phyloP scores from a whole-genome alignment of 305 asterid species.

The Fraxinus baroniana region DNA sequence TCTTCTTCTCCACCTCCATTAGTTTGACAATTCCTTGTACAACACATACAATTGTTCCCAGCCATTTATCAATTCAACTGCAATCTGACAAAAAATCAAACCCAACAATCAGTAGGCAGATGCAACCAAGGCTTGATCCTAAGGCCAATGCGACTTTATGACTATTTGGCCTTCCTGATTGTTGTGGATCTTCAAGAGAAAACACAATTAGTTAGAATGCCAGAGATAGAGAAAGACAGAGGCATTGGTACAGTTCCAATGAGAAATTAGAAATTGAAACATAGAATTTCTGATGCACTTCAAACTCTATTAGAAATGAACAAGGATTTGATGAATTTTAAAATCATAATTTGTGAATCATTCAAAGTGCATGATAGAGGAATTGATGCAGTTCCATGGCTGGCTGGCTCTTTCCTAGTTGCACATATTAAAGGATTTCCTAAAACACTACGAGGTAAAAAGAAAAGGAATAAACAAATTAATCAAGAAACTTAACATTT shows the following conservation, averaged over 20 bases:
- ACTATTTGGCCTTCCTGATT: slow-evolving; percentile 38
- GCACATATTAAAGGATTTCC: slow-evolving; percentile 89
- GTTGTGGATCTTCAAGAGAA: slow-evolving; percentile 35
- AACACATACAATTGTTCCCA: too few relatives aligned
- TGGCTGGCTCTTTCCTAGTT: slow-evolving; percentile 73
- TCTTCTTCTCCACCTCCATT: too few relatives aligned
- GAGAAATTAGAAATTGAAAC: neutral
- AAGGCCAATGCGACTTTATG: slow-evolving; percentile 73
- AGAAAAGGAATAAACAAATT: neutral
- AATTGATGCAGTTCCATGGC: slow-evolving; percentile 69
- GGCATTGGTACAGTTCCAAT: neutral
- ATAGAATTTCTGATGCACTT: neutral
- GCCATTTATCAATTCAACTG: too few relatives aligned
- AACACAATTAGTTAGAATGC: neutral
- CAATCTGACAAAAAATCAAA: slow-evolving; percentile 53
- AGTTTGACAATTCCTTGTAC: too few relatives aligned
- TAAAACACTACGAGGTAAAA: slow-evolving; percentile 45
- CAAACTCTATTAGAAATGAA: neutral
- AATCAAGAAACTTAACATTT: slow-evolving; percentile 1
- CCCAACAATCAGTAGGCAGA: slow-evolving; percentile 67
- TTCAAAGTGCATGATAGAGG: slow-evolving; percentile 52
- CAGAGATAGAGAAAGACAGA: neutral
- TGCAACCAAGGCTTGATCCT: slow-evolving; percentile 84
- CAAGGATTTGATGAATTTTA: neutral
- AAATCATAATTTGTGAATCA: slow-evolving; percentile 58